Conservation (phyloP, 306 rosid genomes). For the Fragaria iinumae region DNA sequence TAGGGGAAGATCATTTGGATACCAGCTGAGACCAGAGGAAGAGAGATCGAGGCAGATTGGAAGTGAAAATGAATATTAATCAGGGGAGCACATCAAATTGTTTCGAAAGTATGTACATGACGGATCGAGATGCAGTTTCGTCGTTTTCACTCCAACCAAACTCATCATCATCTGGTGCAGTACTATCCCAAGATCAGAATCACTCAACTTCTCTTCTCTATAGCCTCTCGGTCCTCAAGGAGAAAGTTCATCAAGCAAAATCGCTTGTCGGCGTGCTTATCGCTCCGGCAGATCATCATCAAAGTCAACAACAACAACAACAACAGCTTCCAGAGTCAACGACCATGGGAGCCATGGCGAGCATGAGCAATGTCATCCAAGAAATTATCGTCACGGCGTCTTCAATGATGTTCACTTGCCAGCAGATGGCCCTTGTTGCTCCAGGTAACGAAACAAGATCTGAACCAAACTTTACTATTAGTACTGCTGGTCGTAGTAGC, state of each 20-base stretch:
- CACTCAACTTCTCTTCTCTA: conserved; percentile 53
- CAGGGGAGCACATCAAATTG: conserved; percentile 24
- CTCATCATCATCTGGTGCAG: conserved; percentile 9
- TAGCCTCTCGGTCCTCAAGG: conserved; percentile 66
- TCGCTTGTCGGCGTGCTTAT: conserved; percentile 48
- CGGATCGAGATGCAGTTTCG: conserved; percentile 21
- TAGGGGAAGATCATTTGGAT: background rate
- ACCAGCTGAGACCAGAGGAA: background rate
- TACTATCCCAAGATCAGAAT: conserved; percentile 12
- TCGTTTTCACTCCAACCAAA: conserved; percentile 32
- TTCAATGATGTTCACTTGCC: conserved; percentile 73
- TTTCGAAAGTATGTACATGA: conserved; percentile 26
- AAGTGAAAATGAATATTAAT: conserved; percentile 1
- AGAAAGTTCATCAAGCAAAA: conserved; percentile 57
- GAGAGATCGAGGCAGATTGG: background rate
- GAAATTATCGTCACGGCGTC: conserved; percentile 71
- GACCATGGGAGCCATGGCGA: conserved; percentile 46
- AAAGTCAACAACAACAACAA: background rate
- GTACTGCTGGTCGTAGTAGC: background rate
- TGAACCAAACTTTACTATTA: conserved; percentile 8
- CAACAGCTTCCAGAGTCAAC: conserved; percentile 24
- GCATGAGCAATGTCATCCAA: conserved; percentile 58
- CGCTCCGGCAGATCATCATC: conserved; percentile 24
- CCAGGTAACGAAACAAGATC: conserved; percentile 31
- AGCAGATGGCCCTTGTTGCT: conserved; percentile 44